Evolutionary conservation across 352 stramenopile species (phyloP).

Genomic region (Phytophthora sansomeana): DNA sequence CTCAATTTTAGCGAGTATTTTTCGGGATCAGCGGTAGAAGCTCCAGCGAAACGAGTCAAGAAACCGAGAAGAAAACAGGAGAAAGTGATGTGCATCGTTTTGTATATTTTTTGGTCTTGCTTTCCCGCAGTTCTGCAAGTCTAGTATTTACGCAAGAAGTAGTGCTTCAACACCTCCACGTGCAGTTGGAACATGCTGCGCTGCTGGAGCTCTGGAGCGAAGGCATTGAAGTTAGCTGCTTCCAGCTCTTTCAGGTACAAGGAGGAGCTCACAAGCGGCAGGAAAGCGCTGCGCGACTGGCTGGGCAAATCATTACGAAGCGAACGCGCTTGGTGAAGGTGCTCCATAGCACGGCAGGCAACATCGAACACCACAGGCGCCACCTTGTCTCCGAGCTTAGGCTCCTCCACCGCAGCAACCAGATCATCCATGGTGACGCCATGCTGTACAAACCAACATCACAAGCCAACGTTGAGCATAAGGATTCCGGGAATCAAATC

Average conservation of each 20-base stretch:
- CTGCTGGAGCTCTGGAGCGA: slow-evolving; percentile 62
- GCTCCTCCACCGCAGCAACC: slow-evolving; percentile 63
- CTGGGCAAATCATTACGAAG: slow-evolving; percentile 63
- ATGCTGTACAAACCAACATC: slow-evolving; percentile 46
- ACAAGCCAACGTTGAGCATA: slow-evolving; percentile 33
- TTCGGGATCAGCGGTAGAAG: slow-evolving; percentile 25
- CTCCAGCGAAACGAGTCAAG: slow-evolving; percentile 31
- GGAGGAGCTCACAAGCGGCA: slow-evolving; percentile 70
- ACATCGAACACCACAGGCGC: slow-evolving; percentile 91
- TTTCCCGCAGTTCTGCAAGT: slow-evolving; percentile 26
- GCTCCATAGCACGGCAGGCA: slow-evolving; percentile 82
- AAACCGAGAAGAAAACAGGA: slow-evolving; percentile 30
- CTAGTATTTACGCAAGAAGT: slow-evolving; percentile 85
- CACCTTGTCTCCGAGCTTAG: slow-evolving; percentile 67
- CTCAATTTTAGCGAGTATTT: slow-evolving; percentile 23
- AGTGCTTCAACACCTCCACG: slow-evolving; percentile 76
- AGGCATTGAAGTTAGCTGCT: slow-evolving; percentile 84
- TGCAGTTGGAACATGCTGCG: slow-evolving; percentile 70
- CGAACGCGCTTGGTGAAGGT: slow-evolving; percentile 77
- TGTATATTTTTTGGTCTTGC: slow-evolving; percentile 25
- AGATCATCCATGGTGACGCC: slow-evolving; percentile 64
- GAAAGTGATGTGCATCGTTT: slow-evolving; percentile 29
- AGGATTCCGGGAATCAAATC: slow-evolving; percentile 33
- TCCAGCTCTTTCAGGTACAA: slow-evolving; percentile 78
- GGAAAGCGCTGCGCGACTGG: slow-evolving; percentile 65